These are phyloP conservation scores for Dujonia santamariae DNA, from an alignment of 1,139 yeast species.

Conservation along the genomic window DNA sequence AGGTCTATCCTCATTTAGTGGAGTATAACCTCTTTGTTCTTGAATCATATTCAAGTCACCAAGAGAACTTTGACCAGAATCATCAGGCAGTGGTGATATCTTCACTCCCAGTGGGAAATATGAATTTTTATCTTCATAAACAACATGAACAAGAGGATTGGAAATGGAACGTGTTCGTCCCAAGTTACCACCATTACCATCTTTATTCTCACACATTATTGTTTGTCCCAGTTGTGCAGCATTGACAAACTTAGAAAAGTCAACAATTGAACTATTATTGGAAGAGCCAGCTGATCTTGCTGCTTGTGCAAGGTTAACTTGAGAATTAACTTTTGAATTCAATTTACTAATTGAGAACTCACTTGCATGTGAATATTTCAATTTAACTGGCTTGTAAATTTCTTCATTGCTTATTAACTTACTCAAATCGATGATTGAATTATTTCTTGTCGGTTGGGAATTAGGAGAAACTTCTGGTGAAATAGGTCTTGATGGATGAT, in stretches of 20 bases:
- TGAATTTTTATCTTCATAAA: conserved; percentile 23
- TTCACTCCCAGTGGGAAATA: conserved; percentile 26
- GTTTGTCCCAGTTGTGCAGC: conserved; percentile 10
- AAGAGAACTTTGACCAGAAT: not conserved
- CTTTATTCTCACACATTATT: conserved; percentile 10
- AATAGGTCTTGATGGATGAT: conserved; percentile 34
- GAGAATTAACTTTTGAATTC: conserved; percentile 43
- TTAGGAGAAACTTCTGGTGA: conserved; percentile 46
- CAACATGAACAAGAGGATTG: conserved; percentile 14
- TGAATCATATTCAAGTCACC: conserved; percentile 26
- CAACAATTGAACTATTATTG: conserved; percentile 21
- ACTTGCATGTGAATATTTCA: conserved; percentile 36
- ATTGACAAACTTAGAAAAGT: conserved; percentile 23
- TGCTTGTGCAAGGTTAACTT: conserved; percentile 27
- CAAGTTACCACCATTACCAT: conserved; percentile 6
- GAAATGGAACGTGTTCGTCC: conserved; percentile 21
- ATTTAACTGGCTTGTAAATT: conserved; percentile 39
- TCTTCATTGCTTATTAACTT: conserved; percentile 36
- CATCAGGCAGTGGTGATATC: conserved; percentile 15
- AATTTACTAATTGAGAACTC: conserved; percentile 41
- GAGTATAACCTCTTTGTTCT: conserved; percentile 15
- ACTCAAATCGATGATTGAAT: conserved; percentile 42
- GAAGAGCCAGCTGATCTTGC: conserved; percentile 22
- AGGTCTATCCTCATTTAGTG: conserved; percentile 11
- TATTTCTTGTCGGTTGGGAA: conserved; percentile 42